Evolutionary conservation across 2,329 filamentous ascomycete genomes (phyloP).

Genomic region (Fusarium graminum): DNA sequence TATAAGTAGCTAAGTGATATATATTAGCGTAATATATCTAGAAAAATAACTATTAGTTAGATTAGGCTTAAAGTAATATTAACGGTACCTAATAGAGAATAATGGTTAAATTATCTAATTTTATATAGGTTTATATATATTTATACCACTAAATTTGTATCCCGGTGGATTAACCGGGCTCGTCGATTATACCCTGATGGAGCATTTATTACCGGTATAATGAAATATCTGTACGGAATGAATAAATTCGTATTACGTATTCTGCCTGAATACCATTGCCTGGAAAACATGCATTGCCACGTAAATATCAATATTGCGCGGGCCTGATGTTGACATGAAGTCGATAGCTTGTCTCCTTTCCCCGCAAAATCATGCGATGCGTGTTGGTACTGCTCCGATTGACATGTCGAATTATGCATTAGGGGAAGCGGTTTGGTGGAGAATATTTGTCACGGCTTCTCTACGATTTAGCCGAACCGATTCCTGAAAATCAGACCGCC

Average conservation of each 20-base stretch:
- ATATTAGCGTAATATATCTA: no score
- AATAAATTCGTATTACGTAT: slow-evolving; percentile 1
- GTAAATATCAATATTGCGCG: neutral
- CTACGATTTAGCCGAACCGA: slow-evolving; percentile 18
- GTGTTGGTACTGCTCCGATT: neutral
- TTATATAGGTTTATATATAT: no score
- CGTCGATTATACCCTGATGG: no score
- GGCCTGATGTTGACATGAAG: neutral
- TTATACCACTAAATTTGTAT: no score
- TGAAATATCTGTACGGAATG: neutral
- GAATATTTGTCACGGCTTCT: neutral
- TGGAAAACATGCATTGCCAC: neutral
- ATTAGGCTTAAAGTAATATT: no score
- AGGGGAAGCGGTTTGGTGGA: neutral
- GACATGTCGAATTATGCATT: neutral
- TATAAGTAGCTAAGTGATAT: no score
- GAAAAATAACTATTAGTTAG: no score
- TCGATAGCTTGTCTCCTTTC: slow-evolving; percentile 4
- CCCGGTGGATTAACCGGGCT: no score
- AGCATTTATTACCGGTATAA: neutral
- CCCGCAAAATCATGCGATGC: slow-evolving; percentile 14
- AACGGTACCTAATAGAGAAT: no score
- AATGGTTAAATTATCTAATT: no score
- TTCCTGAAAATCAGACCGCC: slow-evolving; percentile 10
- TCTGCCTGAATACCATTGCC: neutral